Evolutionary conservation across 129 eudicot genomes (phyloP), one percentile per base, ranked within the genome.

Genomic region (Kitagawia praeruptora): DNA sequence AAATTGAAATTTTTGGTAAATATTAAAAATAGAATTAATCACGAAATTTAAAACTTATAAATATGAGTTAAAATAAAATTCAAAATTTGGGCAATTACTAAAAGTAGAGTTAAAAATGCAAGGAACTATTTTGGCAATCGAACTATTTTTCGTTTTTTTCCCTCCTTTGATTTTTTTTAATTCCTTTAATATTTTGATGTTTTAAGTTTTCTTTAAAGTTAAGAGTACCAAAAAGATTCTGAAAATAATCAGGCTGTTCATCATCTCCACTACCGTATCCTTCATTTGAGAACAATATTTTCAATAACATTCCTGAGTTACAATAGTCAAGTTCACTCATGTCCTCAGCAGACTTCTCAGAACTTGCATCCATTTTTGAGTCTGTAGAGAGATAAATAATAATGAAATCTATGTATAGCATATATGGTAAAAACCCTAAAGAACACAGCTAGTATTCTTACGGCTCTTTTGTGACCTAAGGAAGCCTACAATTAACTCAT

Each of bases 161-260:
- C n/a, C n/a, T n/a, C n/a, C n/a, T n/a, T n/a, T n/a, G n/a, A n/a
- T n/a, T n/a, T n/a, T n/a, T n/a, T n/a, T n/a, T n/a, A n/a, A n/a
- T n/a, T n/a, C n/a, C n/a, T n/a, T n/a, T n/a, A n/a, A n/a, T n/a
- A n/a, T n/a, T n/a, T n/a, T n/a, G n/a, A n/a, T n/a, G n/a, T n/a
- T n/a, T n/a, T n/a, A n/a, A n/a, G n/a, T n/a, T n/a, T n/a, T n/a
- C n/a, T n/a, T n/a, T n/a, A n/a, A n/a, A n/a, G n/a, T n/a, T n/a
- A n/a, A n/a, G n/a, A n/a, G n/a, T n/a, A 64, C 89, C 90, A 82
- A 92, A 90, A 12, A 92, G 66, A 67, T 80, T 70, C 76, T 83
- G 84, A 28, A 92, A 85, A 41, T 78, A 90, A 80, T 77, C 89
- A 42, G 93, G 83, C 82, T 85, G 84, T 79, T 87, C 90, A 90